Base-by-base conservation (phyloP, 2,329 filamentous ascomycete genomes). In the Stemphylium beticola region DNA sequence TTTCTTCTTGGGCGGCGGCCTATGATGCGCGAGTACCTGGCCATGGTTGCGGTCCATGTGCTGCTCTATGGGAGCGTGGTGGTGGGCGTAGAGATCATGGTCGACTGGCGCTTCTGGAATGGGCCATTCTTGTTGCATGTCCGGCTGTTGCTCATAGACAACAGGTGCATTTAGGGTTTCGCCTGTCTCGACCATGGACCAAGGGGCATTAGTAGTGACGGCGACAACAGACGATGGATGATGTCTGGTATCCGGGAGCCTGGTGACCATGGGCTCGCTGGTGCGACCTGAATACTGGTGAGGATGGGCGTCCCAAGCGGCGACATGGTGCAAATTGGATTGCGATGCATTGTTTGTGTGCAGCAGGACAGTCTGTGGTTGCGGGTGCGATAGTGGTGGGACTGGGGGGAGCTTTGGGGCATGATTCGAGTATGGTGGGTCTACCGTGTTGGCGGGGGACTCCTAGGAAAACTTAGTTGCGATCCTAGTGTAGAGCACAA, bases 361-460 rank as follows among this genome's bases (percentile, higher is more conserved):
- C 44, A 65, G 45, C 24, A 61, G 54, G 34, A 61, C 52, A 33
- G 58, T 48, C 48, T 57, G 57, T 22, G 52, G 36, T 33, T 55
- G 60, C 42, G 64, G 40, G 50, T 67, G 66, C 20, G 66, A 49
- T 24, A 60, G 56, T 36, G 57, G 64, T 32, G 68, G 55, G 32
- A 68, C 55, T 22, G 68, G 55, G 15, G 62, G 67, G 31, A 58
- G 55, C 41, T 53, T 62, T 29, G 58, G 61, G 31, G 55, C 55
- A 52, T 64, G 59, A 46, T 58, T 59, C 42, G 62, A 45, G 45
- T 65, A 69, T 43, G 64, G 61, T 58, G 68, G 62, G 55, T 67
- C 61, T 58, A 39, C 57, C 17, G 61, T 49, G 45, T 60, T 55
- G 38, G 62, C 53, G 57, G 64, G 55, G 53, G 55, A 57, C 34